phyloP scores from a whole-genome alignment of 179 eudicot species.

The Carnegiea gigantea region DNA sequence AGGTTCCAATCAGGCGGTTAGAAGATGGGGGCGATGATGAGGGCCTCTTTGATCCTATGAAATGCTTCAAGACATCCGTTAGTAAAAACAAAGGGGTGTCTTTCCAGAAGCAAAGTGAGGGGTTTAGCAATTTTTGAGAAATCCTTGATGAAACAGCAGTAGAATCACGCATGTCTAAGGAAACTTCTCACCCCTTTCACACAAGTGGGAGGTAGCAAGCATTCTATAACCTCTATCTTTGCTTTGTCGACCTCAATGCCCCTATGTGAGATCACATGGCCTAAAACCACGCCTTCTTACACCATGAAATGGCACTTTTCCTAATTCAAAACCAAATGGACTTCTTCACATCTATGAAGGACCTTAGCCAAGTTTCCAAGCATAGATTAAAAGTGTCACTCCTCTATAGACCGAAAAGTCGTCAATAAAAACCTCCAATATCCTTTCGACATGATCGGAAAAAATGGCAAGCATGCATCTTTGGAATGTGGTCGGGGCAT shows the following conservation, averaged over 20 bases:
- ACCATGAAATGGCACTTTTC: too few relatives aligned
- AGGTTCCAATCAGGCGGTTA: too few relatives aligned
- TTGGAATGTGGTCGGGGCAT: not conserved
- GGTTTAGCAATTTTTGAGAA: not conserved
- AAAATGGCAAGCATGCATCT: not conserved
- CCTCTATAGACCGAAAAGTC: not conserved
- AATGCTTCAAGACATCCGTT: not conserved
- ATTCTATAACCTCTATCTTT: too few relatives aligned
- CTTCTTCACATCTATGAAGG: not conserved
- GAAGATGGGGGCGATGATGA: too few relatives aligned
- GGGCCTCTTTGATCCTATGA: too few relatives aligned
- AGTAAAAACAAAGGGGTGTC: not conserved
- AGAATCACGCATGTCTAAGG: not conserved
- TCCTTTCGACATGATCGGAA: not conserved
- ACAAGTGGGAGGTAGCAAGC: not conserved
- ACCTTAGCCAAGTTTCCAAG: not conserved
- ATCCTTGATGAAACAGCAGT: not conserved
- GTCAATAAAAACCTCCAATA: not conserved
- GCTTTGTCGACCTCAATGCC: not conserved
- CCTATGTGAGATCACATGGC: not conserved
- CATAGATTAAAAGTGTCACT: not conserved
- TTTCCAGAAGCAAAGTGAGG: not conserved
- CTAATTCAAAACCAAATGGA: too few relatives aligned
- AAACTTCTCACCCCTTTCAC: not conserved
- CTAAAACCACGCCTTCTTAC: not conserved